Evolutionary conservation across 768 basidiomycete genomes (phyloP).

Genomic region (Mycena chlorophos): DNA sequence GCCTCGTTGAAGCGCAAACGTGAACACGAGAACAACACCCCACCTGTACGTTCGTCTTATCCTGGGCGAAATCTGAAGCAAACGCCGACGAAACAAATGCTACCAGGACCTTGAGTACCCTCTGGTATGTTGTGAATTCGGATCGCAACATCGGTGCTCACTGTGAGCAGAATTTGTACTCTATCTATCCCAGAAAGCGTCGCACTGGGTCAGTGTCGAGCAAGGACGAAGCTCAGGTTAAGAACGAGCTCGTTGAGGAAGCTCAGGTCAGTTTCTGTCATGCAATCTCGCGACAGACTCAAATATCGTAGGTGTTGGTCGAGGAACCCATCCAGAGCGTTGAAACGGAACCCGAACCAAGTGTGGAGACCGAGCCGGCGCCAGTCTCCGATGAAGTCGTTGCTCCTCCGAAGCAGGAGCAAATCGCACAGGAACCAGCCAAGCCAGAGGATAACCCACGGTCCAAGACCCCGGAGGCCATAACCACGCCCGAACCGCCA

Average conservation of each 20-base stretch:
- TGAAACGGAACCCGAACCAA: neutral
- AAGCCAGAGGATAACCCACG: neutral
- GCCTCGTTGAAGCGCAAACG: conserved; percentile 34
- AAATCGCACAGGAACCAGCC: neutral
- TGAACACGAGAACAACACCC: conserved; percentile 26
- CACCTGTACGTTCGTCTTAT: conserved; percentile 17
- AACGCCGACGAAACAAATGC: neutral
- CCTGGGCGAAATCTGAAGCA: neutral
- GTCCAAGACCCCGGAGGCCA: neutral
- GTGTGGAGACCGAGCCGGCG: neutral
- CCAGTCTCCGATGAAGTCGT: neutral
- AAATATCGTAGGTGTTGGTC: neutral
- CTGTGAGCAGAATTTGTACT: conserved; percentile 41
- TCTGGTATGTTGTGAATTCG: conserved; percentile 31
- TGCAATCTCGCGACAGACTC: neutral
- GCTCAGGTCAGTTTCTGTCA: neutral
- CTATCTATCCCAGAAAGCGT: conserved; percentile 47
- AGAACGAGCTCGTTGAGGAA: neutral
- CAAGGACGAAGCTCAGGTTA: conserved; percentile 12
- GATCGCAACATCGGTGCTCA: conserved; percentile 1
- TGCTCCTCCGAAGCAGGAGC: neutral
- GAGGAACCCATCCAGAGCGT: neutral
- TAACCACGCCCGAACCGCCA: neutral
- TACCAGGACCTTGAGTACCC: conserved; percentile 44
- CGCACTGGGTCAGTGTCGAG: conserved; percentile 35